These are phyloP conservation scores for Flaveria floridana DNA, from an alignment of 140 eudicot species.

Conservation along the genomic window DNA sequence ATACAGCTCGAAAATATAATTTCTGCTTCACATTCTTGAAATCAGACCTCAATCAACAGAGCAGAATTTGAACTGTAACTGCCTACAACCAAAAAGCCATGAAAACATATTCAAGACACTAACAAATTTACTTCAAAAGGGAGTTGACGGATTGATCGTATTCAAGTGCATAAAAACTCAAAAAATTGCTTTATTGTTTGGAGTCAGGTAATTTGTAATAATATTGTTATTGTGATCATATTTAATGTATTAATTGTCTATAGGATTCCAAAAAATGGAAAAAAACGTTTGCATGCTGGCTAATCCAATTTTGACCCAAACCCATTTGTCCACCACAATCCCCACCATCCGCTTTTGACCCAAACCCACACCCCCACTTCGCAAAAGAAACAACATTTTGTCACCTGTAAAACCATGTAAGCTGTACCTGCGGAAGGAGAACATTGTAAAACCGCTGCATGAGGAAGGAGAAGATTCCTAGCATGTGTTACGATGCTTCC, in stretches of 20 bases:
- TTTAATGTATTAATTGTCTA: not conserved
- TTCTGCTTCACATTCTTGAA: conserved; percentile 14
- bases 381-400: not conserved
- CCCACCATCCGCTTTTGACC: no score
- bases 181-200: not conserved
- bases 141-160: not conserved
- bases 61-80: not conserved
- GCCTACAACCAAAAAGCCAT: not conserved
- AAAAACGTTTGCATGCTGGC: not conserved
- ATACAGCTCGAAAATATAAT: not conserved
- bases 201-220: not conserved
- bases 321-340: not conserved
- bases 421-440: not conserved
- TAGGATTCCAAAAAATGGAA: not conserved
- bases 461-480: not conserved
- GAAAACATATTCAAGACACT: no score
- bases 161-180: not conserved
- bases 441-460: not conserved
- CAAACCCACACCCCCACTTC: not conserved
- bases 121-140: not conserved
- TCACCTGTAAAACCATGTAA: not conserved
- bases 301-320: not conserved
- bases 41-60: conserved; percentile 1
- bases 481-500: not conserved
- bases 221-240: no score